phyloP scores from a whole-genome alignment of 768 basidiomycete species.

The Russula ochroleuca region DNA sequence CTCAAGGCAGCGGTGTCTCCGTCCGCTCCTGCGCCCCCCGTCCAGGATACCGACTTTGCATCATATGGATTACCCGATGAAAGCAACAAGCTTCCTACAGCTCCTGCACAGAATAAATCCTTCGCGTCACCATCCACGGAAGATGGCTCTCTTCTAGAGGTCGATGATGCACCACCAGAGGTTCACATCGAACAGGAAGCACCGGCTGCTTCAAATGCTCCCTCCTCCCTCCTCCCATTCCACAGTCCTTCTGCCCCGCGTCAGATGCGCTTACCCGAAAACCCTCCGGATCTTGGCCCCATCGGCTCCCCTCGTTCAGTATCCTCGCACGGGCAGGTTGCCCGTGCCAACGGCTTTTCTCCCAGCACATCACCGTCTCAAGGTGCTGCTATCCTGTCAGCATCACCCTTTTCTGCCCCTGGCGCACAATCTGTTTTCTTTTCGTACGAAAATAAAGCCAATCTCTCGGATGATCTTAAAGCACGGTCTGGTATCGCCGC shows the following conservation, averaged over 20 bases:
- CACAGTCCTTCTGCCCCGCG: slow-evolving; percentile 50
- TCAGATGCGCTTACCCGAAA: slow-evolving; percentile 38
- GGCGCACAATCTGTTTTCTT: slow-evolving; percentile 57
- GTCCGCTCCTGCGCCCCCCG: slow-evolving; percentile 72
- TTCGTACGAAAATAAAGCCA: slow-evolving; percentile 33
- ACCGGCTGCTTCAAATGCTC: slow-evolving; percentile 8
- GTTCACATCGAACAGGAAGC: slow-evolving; percentile 13
- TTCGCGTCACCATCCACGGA: slow-evolving; percentile 20
- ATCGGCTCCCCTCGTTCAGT: slow-evolving; percentile 68
- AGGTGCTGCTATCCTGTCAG: slow-evolving; percentile 41
- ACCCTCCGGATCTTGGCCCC: slow-evolving; percentile 64
- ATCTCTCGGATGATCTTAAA: slow-evolving; percentile 36
- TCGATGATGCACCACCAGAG: slow-evolving; percentile 14
- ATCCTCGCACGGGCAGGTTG: slow-evolving; percentile 35
- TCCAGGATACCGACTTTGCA: slow-evolving; percentile 71
- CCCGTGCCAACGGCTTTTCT: slow-evolving; percentile 46
- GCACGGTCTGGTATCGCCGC: slow-evolving; percentile 53
- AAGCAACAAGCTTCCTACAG: slow-evolving; percentile 43
- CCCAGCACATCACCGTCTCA: slow-evolving; percentile 57
- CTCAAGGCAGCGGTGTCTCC: slow-evolving; percentile 71
- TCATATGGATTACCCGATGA: slow-evolving; percentile 66
- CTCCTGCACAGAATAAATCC: slow-evolving; percentile 39
- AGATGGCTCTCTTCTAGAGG: slow-evolving; percentile 14
- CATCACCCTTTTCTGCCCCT: slow-evolving; percentile 76
- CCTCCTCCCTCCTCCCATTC: slow-evolving; percentile 51